phyloP scores from a whole-genome alignment of 768 basidiomycete genomes.

The Leccinum boreale region DNA sequence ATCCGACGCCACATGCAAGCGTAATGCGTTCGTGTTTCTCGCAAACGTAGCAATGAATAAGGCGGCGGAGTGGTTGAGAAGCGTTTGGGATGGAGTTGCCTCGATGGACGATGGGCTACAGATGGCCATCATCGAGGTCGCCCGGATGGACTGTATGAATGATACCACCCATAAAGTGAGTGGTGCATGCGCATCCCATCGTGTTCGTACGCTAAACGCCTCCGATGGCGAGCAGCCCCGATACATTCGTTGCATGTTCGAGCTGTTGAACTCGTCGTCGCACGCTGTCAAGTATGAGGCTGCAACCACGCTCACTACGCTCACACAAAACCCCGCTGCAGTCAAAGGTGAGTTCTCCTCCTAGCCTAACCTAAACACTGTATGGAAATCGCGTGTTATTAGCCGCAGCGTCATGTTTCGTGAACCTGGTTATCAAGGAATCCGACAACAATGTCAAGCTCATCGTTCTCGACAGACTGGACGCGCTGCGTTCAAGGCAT shows the following conservation, averaged over 20 bases:
- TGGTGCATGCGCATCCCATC: conserved; percentile 3
- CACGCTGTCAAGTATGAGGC: conserved; percentile 98
- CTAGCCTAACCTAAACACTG: not conserved
- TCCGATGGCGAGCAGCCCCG: conserved; percentile 52
- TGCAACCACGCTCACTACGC: conserved; percentile 87
- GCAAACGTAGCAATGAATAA: conserved; percentile 82
- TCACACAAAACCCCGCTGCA: conserved; percentile 94
- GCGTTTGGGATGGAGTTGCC: conserved; percentile 79
- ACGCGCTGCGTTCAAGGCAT: conserved; percentile 77
- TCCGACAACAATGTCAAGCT: conserved; percentile 99
- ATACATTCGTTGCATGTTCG: conserved; percentile 92
- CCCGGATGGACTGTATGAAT: conserved; percentile 81
- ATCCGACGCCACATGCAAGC: conserved; percentile 92
- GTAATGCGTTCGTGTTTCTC: conserved; percentile 96
- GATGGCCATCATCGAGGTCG: conserved; percentile 93
- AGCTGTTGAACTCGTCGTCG: conserved; percentile 83
- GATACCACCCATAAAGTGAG: conserved; percentile 82
- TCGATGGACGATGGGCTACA: conserved; percentile 89
- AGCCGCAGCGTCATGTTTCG: conserved; percentile 89
- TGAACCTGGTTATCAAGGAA: conserved; percentile 89
- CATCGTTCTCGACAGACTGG: conserved; percentile 91
- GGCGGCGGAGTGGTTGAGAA: conserved; percentile 88
- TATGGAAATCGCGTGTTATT: conserved; percentile 2
- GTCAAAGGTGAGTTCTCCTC: conserved; percentile 68
- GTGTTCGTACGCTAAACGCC: conserved; percentile 3